A percentile compares a stretch with the other conserved stretches of the same genome.
phyloP scores from a whole-genome alignment of 306 rosid genomes.

The barrel medic (Medicago truncatula) region DNA sequence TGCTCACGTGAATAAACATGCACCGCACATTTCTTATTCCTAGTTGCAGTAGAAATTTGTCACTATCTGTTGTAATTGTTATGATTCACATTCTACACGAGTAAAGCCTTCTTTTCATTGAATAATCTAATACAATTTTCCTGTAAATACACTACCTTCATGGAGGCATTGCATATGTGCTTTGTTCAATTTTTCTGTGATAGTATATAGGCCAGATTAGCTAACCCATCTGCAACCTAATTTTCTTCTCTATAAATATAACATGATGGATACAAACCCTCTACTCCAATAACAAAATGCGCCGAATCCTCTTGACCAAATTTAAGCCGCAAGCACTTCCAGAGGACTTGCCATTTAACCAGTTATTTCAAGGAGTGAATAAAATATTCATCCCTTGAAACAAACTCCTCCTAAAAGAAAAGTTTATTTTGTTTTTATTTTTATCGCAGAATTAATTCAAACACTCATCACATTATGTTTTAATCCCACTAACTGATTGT shows the following conservation, averaged over 20 bases:
- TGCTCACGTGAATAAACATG: conserved; percentile 17
- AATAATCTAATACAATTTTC: conserved; percentile 4
- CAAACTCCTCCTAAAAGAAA: neutral
- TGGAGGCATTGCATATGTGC: neutral
- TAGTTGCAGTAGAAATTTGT: conserved; percentile 7
- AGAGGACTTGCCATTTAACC: too few relatives aligned
- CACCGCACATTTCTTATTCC: conserved; percentile 2
- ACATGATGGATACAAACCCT: too few relatives aligned
- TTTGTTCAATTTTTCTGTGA: neutral
- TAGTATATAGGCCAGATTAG: too few relatives aligned
- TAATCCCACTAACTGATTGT: neutral
- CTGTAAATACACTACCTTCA: conserved; percentile 4
- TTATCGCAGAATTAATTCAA: neutral
- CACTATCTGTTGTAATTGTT: neutral
- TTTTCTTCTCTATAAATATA: too few relatives aligned
- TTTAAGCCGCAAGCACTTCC: too few relatives aligned
- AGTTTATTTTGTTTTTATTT: neutral
- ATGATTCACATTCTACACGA: conserved; percentile 7
- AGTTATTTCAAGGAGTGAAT: neutral
- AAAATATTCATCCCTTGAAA: neutral
- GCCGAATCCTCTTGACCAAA: too few relatives aligned
- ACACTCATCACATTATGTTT: neutral
- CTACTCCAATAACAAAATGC: too few relatives aligned
- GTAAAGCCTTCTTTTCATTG: neutral
- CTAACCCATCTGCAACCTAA: too few relatives aligned